Percentiles rank a stretch among this genome's conserved stretches.
These are phyloP conservation scores for Chrysopogon serrulatus DNA, from an alignment of 176 grass and related monocot species.

Conservation along the genomic window DNA sequence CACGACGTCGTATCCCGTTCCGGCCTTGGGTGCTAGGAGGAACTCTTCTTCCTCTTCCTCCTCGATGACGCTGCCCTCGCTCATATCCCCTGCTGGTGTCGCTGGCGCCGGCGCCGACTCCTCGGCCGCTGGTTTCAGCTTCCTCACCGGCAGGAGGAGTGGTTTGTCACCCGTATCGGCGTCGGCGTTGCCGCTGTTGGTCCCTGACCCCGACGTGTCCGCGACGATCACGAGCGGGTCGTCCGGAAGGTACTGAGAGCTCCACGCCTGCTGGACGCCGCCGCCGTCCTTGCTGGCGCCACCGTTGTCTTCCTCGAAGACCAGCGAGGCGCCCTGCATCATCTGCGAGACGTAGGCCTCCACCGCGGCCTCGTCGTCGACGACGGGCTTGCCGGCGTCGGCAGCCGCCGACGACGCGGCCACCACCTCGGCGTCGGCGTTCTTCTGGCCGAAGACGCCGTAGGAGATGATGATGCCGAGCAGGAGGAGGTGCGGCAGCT, in stretches of 20 bases:
- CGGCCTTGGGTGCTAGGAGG: neutral
- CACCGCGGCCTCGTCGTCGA: conserved; percentile 21
- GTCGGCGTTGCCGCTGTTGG: neutral
- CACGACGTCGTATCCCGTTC: conserved; percentile 10
- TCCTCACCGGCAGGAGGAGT: conserved; percentile 50
- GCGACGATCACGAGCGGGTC: conserved; percentile 49
- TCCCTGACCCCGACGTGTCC: neutral
- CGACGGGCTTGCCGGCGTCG: neutral
- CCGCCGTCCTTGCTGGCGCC: neutral
- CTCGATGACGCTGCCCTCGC: neutral
- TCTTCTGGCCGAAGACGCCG: conserved; percentile 70
- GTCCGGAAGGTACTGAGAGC: conserved; percentile 42
- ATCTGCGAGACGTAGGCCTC: conserved; percentile 59
- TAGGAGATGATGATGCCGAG: conserved; percentile 76
- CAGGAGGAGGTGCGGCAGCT: conserved; percentile 67
- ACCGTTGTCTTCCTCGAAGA: conserved; percentile 9
- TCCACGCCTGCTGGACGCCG: conserved; percentile 40
- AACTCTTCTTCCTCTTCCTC: neutral
- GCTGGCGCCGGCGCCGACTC: neutral
- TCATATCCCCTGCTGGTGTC: neutral
- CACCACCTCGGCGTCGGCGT: conserved; percentile 31
- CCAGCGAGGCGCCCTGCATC: conserved; percentile 40
- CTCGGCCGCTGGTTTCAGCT: conserved; percentile 31
- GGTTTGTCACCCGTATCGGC: conserved; percentile 24
- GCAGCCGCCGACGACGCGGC: neutral